phyloP scores from a whole-genome alignment of 345 rosid genomes.

The Physaria fendleri region DNA sequence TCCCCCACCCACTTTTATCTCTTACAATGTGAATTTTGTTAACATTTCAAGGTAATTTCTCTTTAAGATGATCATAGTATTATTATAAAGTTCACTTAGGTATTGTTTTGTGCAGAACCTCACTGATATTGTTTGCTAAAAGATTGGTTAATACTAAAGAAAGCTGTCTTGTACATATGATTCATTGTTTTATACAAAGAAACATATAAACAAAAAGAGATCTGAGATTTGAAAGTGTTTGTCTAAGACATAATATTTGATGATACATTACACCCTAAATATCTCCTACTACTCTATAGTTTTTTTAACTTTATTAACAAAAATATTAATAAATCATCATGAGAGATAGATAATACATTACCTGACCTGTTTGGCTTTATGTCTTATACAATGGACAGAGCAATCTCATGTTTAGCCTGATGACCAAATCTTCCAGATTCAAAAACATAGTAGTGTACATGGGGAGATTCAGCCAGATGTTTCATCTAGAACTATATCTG shows the following conservation, averaged over 20 bases:
- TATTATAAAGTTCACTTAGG: no score
- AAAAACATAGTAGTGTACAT: conserved; percentile 21
- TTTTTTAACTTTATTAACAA: conserved; percentile 33
- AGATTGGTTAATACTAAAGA: conserved; percentile 16
- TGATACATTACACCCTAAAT: conserved; percentile 30
- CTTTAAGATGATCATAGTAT: not conserved
- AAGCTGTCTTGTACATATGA: conserved; percentile 15
- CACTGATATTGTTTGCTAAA: no score
- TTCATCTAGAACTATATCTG: conserved; percentile 73
- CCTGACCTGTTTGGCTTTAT: conserved; percentile 18
- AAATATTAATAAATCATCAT: conserved; percentile 28
- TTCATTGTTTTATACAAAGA: conserved; percentile 28
- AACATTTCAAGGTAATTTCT: not conserved
- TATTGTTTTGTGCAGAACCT: no score
- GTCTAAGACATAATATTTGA: conserved; percentile 25
- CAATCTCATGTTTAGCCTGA: conserved; percentile 22
- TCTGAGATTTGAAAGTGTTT: conserved; percentile 10
- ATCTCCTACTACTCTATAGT: conserved; percentile 32
- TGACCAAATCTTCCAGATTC: conserved; percentile 22
- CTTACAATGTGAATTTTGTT: not conserved
- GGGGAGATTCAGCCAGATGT: conserved; percentile 20
- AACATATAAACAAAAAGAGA: conserved; percentile 19
- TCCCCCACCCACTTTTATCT: conserved; percentile 16
- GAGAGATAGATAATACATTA: conserved; percentile 1
- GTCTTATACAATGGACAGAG: conserved; percentile 22